Percentiles rank a stretch among this genome's conserved stretches.
Conservation (phyloP, 768 basidiomycete species). For the Termitomyces bulborhizus region DNA sequence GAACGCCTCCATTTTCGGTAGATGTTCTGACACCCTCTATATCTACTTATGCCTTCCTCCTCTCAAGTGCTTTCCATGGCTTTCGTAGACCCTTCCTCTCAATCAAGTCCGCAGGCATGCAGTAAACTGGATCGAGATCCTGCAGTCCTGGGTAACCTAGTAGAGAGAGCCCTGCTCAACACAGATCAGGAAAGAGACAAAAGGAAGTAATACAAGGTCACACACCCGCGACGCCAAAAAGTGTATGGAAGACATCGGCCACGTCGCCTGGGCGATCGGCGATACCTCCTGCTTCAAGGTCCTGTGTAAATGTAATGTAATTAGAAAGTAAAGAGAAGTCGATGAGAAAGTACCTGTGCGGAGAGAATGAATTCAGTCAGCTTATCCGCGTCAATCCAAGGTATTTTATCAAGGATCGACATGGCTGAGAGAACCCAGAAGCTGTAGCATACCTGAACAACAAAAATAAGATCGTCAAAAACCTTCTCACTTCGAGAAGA, state of each 20-base stretch:
- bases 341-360: constrained; percentile 52
- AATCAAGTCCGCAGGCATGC: constrained; percentile 83
- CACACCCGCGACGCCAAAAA: constrained; percentile 83
- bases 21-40: not conserved
- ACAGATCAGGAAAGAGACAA: not conserved
- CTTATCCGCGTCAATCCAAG: constrained; percentile 85
- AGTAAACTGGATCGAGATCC: constrained; percentile 92
- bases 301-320: constrained; percentile 37
- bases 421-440: constrained; percentile 93
- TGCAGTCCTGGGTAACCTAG: constrained; percentile 80
- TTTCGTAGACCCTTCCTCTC: constrained; percentile 65
- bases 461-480: not conserved
- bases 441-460: constrained; percentile 85
- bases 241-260: constrained; percentile 96
- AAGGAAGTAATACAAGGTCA: not conserved
- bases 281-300: constrained; percentile 86
- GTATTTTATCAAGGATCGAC: constrained; percentile 73
- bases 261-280: constrained; percentile 91
- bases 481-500: not conserved
- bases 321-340: not conserved
- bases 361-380: constrained; percentile 79
- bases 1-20: not conserved
- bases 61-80: constrained; percentile 51
- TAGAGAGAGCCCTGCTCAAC: constrained; percentile 65
- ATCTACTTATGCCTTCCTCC: constrained; percentile 15